phyloP scores from a whole-genome alignment of 1,284 basidiomycete genomes.

The Inonotus hispidus region DNA sequence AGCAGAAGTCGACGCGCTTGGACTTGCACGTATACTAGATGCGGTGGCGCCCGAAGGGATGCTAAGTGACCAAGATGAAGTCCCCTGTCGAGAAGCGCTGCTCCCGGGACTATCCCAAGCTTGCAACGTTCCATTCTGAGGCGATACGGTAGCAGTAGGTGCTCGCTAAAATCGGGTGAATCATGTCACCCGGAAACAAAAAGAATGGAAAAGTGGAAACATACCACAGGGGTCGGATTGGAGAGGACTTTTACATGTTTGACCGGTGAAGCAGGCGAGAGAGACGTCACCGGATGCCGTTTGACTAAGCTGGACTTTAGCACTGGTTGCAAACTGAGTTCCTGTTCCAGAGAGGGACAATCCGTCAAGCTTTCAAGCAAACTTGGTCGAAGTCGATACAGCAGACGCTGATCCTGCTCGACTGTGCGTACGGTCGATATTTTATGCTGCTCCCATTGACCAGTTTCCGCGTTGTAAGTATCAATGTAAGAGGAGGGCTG shows the following conservation, averaged over 20 bases:
- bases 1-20: not conserved
- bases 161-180: constrained; percentile 5
- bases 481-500: constrained; percentile 50
- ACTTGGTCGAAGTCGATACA: constrained; percentile 54
- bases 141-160: not conserved
- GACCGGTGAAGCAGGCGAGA: not conserved
- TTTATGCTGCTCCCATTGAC: constrained; percentile 53
- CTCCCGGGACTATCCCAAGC: not conserved
- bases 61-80: not conserved
- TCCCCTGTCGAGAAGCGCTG: not conserved
- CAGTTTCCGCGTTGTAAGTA: constrained; percentile 45
- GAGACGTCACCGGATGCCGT: not conserved
- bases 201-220: not conserved
- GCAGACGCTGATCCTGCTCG: constrained; percentile 42
- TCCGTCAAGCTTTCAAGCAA: constrained; percentile 52
- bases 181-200: not conserved
- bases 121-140: not conserved
- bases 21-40: not conserved
- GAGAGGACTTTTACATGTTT: constrained; percentile 12
- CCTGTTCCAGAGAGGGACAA: constrained; percentile 49
- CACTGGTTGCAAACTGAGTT: constrained; percentile 40
- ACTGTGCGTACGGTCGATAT: constrained; percentile 39
- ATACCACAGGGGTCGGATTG: constrained; percentile 11
- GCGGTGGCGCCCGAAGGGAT: not conserved
- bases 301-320: not conserved